Conservation (phyloP, 805 yeast species). For the Nakazawaea wyomingensis region DNA sequence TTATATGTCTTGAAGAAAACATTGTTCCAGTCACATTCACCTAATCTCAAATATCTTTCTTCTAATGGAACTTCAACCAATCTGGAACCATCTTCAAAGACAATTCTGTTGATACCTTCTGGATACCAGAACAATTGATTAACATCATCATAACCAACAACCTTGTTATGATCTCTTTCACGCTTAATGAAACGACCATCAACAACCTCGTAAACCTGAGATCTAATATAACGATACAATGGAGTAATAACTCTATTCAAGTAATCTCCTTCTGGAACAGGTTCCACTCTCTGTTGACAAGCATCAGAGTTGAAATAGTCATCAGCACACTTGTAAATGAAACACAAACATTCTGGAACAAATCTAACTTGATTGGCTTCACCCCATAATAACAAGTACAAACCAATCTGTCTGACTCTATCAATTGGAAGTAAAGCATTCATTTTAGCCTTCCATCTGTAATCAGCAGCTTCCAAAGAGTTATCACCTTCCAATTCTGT, state of each 20-base stretch:
- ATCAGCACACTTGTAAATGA: conserved; percentile 89
- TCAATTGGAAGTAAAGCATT: conserved; percentile 67
- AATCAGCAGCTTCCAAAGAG: conserved; percentile 78
- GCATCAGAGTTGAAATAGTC: conserved; percentile 87
- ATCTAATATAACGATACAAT: conserved; percentile 69
- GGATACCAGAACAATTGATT: conserved; percentile 99
- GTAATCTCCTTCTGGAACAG: conserved; percentile 87
- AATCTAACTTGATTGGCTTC: conserved; percentile 94
- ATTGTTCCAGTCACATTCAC: conserved; percentile 87
- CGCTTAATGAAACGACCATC: conserved; percentile 82
- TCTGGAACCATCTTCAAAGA: conserved; percentile 87
- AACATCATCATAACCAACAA: conserved; percentile 95
- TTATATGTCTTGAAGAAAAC: conserved; percentile 94
- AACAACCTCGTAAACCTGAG: conserved; percentile 75
- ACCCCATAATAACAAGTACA: conserved; percentile 80
- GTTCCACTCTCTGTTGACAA: conserved; percentile 82
- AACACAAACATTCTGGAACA: conserved; percentile 85
- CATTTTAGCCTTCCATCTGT: conserved; percentile 82
- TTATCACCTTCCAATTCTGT: conserved; percentile 76
- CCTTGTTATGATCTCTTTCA: conserved; percentile 76
- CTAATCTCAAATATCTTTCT: conserved; percentile 84
- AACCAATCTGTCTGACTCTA: conserved; percentile 72
- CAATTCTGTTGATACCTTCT: conserved; percentile 92
- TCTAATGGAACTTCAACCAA: conserved; percentile 83
- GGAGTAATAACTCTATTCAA: conserved; percentile 92